A percentile compares a stretch with the other conserved stretches of the same genome.
Conservation (phyloP, 2,329 filamentous ascomycete genomes). For the Aureobasidium sp. region DNA sequence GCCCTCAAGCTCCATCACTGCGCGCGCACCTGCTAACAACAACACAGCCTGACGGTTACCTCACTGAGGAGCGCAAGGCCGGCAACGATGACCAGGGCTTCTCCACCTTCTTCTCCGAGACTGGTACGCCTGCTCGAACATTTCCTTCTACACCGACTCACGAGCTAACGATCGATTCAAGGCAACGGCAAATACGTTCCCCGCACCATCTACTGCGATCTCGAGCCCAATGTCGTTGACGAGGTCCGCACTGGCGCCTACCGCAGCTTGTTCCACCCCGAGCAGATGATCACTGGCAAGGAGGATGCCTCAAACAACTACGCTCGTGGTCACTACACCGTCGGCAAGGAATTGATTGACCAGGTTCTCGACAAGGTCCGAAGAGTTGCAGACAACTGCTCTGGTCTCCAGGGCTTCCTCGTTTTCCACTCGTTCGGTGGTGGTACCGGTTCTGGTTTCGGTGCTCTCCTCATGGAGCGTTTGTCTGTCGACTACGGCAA, state of each 20-base stretch:
- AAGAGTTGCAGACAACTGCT: slow-evolving; percentile 95
- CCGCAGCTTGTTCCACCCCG: slow-evolving; percentile 94
- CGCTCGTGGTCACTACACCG: slow-evolving; percentile 98
- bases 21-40: slow-evolving; percentile 16
- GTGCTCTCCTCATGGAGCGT: slow-evolving; percentile 97
- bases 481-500: slow-evolving; percentile 99
- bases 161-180: slow-evolving; percentile 31
- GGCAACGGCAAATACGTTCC: slow-evolving; percentile 98
- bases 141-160: slow-evolving; percentile 51
- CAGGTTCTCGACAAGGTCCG: slow-evolving; percentile 96
- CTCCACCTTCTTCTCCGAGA: slow-evolving; percentile 99
- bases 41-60: slow-evolving; percentile 88
- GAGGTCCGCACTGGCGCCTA: slow-evolving; percentile 97
- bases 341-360: slow-evolving; percentile 99
- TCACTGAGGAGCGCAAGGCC: slow-evolving; percentile 95
- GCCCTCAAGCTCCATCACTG: not conserved
- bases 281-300: slow-evolving; percentile 99
- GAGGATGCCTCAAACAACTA: slow-evolving; percentile 99
- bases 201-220: slow-evolving; percentile 98
- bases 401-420: slow-evolving; percentile 96
- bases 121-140: slow-evolving; percentile 90
- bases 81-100: slow-evolving; percentile 92
- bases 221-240: slow-evolving; percentile 98
- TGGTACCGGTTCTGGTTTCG: slow-evolving; percentile 97
- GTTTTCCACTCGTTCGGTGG: slow-evolving; percentile 99